Evolutionary conservation across 495 filamentous ascomycete genomes (phyloP).

Genomic region (Astrothelium subdiscretum): DNA sequence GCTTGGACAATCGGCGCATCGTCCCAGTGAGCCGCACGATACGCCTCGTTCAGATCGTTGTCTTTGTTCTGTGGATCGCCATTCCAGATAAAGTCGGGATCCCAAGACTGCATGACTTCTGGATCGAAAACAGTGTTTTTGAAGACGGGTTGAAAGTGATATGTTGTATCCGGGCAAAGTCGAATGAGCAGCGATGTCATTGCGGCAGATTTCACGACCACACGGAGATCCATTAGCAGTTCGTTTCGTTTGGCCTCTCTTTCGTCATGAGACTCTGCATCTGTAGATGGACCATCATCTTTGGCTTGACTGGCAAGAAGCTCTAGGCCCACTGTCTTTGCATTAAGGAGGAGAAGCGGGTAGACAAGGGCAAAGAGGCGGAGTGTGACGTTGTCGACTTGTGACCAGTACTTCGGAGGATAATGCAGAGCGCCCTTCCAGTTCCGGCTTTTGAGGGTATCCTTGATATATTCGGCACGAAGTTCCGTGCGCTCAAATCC

Average conservation of each 20-base stretch:
- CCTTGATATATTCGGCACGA: background rate
- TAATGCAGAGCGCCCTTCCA: background rate
- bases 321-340: background rate
- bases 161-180: background rate
- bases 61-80: background rate
- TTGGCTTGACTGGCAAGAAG: background rate
- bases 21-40: background rate
- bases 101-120: background rate
- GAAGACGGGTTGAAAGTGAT: background rate
- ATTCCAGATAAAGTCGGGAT: background rate
- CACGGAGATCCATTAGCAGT: background rate
- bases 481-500: constrained; percentile 5
- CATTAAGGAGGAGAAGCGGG: background rate
- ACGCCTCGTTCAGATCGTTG: background rate
- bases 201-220: background rate
- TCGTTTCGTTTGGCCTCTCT: background rate
- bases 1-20: background rate
- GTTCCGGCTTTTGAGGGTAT: background rate
- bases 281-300: background rate
- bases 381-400: background rate
- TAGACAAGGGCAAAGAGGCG: background rate
- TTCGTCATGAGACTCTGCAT: background rate
- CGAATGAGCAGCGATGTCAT: background rate
- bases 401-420: background rate
- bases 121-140: background rate